These are phyloP conservation scores for Scheffersomyces titani DNA, from an alignment of 1,139 yeast species.

Conservation along the genomic window DNA sequence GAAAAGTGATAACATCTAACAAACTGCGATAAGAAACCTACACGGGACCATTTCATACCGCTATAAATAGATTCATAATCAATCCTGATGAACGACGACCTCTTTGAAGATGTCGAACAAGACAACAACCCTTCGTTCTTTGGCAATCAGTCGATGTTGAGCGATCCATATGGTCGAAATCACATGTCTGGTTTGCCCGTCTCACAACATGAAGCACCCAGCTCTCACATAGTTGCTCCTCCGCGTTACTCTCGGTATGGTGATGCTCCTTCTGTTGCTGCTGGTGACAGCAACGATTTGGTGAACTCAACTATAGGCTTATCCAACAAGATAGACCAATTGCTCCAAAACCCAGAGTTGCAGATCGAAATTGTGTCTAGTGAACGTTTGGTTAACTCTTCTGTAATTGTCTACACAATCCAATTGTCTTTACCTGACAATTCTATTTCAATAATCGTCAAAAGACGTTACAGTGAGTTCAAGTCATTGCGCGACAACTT, in stretches of 20 bases:
- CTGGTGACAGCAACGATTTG: slow-evolving; percentile 12
- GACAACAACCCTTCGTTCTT: slow-evolving; percentile 52
- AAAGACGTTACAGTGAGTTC: slow-evolving; percentile 57
- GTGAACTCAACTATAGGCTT: slow-evolving; percentile 41
- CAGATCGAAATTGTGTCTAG: slow-evolving; percentile 35
- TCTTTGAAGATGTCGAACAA: slow-evolving; percentile 45
- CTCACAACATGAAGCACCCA: not conserved
- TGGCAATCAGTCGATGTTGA: slow-evolving; percentile 31
- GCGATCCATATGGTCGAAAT: slow-evolving; percentile 26
- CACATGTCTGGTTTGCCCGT: not conserved
- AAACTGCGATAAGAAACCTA: not conserved
- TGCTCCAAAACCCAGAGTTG: slow-evolving; percentile 29
- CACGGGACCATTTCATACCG: not conserved
- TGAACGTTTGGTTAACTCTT: slow-evolving; percentile 39
- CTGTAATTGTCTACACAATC: slow-evolving; percentile 44
- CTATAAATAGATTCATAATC: not conserved
- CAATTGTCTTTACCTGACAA: slow-evolving; percentile 21
- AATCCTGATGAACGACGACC: slow-evolving; percentile 9
- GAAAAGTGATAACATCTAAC: not conserved
- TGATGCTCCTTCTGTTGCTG: not conserved
- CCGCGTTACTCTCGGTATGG: not conserved
- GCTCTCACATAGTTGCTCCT: not conserved
- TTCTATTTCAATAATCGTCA: slow-evolving; percentile 33
- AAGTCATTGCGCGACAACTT: slow-evolving; percentile 50
- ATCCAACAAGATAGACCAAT: slow-evolving; percentile 34